Evolutionary conservation across 192 early-diverging fungal species (phyloP).

Genomic region (Phlyctochytrium arcticum): DNA sequence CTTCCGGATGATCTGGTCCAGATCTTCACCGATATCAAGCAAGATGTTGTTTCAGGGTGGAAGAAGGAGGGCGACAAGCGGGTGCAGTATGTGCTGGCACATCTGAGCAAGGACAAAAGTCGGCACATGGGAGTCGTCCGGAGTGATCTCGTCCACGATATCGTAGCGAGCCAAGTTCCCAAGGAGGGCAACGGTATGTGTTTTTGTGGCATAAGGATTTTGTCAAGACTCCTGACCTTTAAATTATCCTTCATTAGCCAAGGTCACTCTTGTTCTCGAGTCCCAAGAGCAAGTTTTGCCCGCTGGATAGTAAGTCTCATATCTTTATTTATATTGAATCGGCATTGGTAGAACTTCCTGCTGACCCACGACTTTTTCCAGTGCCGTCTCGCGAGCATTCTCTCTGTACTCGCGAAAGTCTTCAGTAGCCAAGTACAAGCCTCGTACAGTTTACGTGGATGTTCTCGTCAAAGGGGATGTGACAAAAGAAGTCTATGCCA

Average conservation of each 20-base stretch:
- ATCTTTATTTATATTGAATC: too few relatives aligned
- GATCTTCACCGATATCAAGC: not conserved
- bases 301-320: slow-evolving; percentile 5
- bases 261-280: slow-evolving; percentile 5
- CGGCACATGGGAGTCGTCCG: slow-evolving; percentile 39
- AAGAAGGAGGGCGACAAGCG: not conserved
- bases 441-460: slow-evolving; percentile 28
- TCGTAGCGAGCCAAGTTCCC: slow-evolving; percentile 17
- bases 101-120: slow-evolving; percentile 13
- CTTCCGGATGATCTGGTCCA: not conserved
- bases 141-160: slow-evolving; percentile 33
- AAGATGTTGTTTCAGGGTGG: not conserved
- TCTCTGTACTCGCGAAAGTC: slow-evolving; percentile 32
- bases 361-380: not conserved
- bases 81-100: slow-evolving; percentile 1
- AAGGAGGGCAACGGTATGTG: slow-evolving; percentile 20
- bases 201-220: too few relatives aligned
- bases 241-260: too few relatives aligned
- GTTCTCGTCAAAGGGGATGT: slow-evolving; percentile 5
- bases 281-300: not conserved
- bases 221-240: too few relatives aligned
- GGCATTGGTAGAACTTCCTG: too few relatives aligned
- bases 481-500: not conserved
- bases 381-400: slow-evolving; percentile 32
- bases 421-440: not conserved